Conservation (phyloP, 305 asterid species). For the Euphrasia arctica region DNA sequence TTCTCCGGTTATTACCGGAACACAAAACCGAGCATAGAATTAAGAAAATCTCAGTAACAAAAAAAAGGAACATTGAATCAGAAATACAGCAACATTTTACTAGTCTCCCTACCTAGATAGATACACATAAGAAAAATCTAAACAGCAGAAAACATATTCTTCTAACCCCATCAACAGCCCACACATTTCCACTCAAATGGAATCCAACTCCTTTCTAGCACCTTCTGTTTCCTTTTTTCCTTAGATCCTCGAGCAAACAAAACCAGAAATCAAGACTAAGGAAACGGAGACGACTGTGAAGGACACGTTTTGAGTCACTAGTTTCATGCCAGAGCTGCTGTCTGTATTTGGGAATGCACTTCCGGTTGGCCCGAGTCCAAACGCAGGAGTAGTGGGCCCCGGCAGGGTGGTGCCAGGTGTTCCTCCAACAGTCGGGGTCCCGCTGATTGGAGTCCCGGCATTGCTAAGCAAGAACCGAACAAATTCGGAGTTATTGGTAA, state of each 20-base stretch:
- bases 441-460: slow-evolving; percentile 29
- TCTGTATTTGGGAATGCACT: slow-evolving; percentile 29
- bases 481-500: too few relatives aligned
- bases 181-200: slow-evolving; percentile 10
- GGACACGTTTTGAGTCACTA: not conserved
- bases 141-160: slow-evolving; percentile 14
- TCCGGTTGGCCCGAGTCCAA: slow-evolving; percentile 39
- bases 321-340: slow-evolving; percentile 18
- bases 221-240: too few relatives aligned
- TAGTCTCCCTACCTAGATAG: slow-evolving; percentile 1
- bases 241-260: slow-evolving; percentile 20
- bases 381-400: slow-evolving; percentile 21
- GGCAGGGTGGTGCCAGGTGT: not conserved
- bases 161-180: not conserved
- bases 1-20: too few relatives aligned
- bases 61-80: not conserved
- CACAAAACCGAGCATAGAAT: not conserved
- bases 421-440: slow-evolving; percentile 25
- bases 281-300: slow-evolving; percentile 7
- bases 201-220: not conserved
- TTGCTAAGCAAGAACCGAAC: slow-evolving; percentile 22
- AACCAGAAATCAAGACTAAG: slow-evolving; percentile 25
- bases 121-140: not conserved
- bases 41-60: not conserved
- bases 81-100: not conserved